Conservation (phyloP, 805 yeast genomes). For the Schizosaccharomyces octosporus region DNA sequence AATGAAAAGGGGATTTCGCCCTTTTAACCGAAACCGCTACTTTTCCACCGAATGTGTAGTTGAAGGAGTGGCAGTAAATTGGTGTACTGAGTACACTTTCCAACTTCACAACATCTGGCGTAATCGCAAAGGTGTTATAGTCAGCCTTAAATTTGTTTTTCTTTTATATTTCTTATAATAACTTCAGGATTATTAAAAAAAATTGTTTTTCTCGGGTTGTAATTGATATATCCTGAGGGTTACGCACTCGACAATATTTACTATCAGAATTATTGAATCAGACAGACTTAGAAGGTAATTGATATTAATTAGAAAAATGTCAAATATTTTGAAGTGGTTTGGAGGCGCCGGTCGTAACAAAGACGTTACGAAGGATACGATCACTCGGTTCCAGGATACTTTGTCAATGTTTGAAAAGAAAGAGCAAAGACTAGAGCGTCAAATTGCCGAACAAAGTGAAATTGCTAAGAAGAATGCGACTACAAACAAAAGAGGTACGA, state of each 20-base stretch:
- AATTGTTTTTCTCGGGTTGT: too few relatives aligned
- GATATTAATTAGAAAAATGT: not conserved
- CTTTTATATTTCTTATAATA: too few relatives aligned
- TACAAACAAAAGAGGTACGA: conserved; percentile 28
- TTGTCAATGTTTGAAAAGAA: conserved; percentile 69
- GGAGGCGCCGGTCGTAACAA: conserved; percentile 17
- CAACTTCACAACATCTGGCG: too few relatives aligned
- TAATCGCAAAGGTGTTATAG: too few relatives aligned
- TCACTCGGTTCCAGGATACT: conserved; percentile 69
- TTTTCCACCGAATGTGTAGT: not conserved
- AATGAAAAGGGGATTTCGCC: not conserved
- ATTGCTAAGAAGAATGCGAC: conserved; percentile 57
- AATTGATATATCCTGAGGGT: too few relatives aligned
- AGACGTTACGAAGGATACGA: conserved; percentile 80
- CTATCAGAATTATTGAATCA: too few relatives aligned
- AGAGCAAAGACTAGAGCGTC: conserved; percentile 54
- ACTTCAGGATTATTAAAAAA: too few relatives aligned
- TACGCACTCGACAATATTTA: too few relatives aligned
- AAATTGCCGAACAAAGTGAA: conserved; percentile 56
- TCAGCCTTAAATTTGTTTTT: too few relatives aligned
- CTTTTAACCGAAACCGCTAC: not conserved
- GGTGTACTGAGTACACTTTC: too few relatives aligned
- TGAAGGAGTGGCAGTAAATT: not conserved
- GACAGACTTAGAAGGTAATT: not conserved
- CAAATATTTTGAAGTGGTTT: not conserved